A percentile compares a stretch with the other conserved stretches of the same genome.
These are phyloP conservation scores for Ambrosia hybrid DNA, from an alignment of 140 eudicot genomes.

Conservation along the genomic window DNA sequence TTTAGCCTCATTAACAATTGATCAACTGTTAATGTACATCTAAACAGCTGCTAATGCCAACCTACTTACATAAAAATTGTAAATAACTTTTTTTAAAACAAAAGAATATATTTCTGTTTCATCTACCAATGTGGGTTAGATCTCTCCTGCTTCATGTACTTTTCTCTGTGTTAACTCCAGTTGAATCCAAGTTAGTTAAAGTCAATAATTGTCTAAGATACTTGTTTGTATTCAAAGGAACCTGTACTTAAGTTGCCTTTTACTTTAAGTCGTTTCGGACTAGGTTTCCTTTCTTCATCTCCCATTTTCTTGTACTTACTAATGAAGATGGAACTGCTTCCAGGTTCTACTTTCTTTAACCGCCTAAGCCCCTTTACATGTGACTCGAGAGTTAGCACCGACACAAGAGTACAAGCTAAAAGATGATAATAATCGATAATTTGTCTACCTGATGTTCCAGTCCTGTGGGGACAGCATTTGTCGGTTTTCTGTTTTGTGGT, in stretches of 20 bases:
- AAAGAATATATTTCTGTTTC: neutral
- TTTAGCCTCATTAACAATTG: neutral
- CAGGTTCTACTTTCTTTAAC: neutral
- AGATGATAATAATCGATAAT: neutral
- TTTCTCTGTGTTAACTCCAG: neutral
- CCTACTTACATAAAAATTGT: neutral
- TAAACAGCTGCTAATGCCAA: neutral
- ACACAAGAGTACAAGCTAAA: neutral
- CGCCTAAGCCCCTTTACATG: conserved; percentile 1
- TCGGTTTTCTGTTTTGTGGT: neutral
- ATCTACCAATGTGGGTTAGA: neutral
- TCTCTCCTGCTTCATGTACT: conserved; percentile 1
- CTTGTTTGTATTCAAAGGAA: neutral
- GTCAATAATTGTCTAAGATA: neutral
- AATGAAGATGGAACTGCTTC: neutral
- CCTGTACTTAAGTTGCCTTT: neutral
- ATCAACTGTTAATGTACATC: neutral
- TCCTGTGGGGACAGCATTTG: neutral
- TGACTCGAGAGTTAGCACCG: conserved; percentile 1
- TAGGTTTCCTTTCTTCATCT: neutral
- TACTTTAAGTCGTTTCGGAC: neutral
- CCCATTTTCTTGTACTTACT: neutral
- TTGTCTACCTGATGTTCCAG: conserved; percentile 3
- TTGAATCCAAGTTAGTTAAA: neutral
- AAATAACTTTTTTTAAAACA: too few species aligned